Evolutionary conservation across 129 eudicot species (phyloP).

Genomic region (Pittosporum tobira): DNA sequence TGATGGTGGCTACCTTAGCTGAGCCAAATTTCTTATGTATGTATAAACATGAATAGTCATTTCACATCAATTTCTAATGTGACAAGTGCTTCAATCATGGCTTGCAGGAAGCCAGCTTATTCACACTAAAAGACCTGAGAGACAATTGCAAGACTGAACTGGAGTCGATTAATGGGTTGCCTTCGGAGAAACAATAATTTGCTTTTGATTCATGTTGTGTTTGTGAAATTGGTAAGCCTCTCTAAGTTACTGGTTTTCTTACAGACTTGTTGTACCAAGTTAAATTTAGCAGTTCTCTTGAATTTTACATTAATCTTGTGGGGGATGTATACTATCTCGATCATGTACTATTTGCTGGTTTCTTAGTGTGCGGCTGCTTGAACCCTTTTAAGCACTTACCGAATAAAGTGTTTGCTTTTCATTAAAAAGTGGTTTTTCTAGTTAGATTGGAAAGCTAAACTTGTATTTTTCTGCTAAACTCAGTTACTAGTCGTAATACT

Average conservation of each 20-base stretch:
- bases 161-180: slow-evolving; percentile 22
- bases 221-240: background rate
- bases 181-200: slow-evolving; percentile 18
- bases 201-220: slow-evolving; percentile 10
- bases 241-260: background rate
- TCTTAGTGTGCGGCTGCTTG: background rate
- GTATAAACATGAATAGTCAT: no score
- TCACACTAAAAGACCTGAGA: slow-evolving; percentile 47
- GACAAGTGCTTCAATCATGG: background rate
- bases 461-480: no score
- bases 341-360: background rate
- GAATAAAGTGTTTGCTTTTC: background rate
- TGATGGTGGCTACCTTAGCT: no score
- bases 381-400: background rate
- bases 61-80: slow-evolving; percentile 4
- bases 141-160: slow-evolving; percentile 47
- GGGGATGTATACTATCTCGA: background rate
- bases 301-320: background rate
- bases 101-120: slow-evolving; percentile 62
- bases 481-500: no score
- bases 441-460: background rate
- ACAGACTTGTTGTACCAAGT: background rate
- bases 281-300: no score
- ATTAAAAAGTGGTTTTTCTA: background rate
- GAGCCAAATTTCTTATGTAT: no score